These are phyloP conservation scores for Colletotrichum chrysophilum DNA, from an alignment of 2,329 filamentous ascomycete species.

Conservation along the genomic window DNA sequence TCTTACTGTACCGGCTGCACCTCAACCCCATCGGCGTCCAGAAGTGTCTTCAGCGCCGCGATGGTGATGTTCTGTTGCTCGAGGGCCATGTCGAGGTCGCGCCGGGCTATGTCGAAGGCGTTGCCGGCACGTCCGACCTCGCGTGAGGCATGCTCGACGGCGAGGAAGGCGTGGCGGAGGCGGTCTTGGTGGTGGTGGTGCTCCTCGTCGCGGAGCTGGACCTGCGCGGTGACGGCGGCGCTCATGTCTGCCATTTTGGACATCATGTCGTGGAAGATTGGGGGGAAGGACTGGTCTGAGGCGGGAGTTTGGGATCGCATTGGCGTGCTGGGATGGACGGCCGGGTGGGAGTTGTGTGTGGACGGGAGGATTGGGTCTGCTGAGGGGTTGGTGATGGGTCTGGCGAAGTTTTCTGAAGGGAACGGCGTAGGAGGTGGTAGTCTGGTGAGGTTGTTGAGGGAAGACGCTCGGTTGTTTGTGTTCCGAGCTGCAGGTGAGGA, in stretches of 20 bases:
- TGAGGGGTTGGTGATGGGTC: fast-evolving
- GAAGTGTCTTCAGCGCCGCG: not conserved
- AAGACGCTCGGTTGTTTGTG: too few relatives aligned
- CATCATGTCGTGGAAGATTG: not conserved
- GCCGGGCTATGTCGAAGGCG: not conserved
- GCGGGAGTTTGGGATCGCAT: not conserved
- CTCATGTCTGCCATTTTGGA: not conserved
- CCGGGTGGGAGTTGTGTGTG: not conserved
- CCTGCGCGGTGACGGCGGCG: not conserved
- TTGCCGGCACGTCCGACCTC: not conserved
- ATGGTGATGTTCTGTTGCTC: not conserved
- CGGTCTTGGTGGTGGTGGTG: not conserved
- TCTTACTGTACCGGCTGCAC: not conserved
- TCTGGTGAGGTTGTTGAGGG: too few relatives aligned
- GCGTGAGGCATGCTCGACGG: not conserved
- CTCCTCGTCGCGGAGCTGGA: not conserved
- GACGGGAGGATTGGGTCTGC: fast-evolving
- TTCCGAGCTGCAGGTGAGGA: fast-evolving
- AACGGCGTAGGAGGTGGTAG: too few relatives aligned
- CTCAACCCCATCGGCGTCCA: not conserved
- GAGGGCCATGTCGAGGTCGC: not conserved
- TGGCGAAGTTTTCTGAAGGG: not conserved
- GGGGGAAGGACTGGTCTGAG: not conserved
- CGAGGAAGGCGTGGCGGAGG: not conserved
- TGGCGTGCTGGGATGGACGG: not conserved